phyloP scores from a whole-genome alignment of 1,284 basidiomycete genomes.

The Stereum hirsutum region DNA sequence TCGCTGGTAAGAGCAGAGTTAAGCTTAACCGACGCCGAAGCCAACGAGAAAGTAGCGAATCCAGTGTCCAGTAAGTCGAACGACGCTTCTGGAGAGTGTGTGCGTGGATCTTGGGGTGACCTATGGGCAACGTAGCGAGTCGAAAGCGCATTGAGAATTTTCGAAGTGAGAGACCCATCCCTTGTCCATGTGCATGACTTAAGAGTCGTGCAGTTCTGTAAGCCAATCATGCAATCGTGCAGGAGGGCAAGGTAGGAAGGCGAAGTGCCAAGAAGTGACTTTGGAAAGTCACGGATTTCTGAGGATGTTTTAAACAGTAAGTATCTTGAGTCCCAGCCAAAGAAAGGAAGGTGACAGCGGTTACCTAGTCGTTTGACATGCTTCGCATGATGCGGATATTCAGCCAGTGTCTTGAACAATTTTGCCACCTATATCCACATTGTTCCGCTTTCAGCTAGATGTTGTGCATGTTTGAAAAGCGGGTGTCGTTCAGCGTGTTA shows the following conservation, averaged over 20 bases:
- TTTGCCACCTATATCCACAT: constrained; percentile 32
- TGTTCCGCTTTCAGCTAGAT: not conserved
- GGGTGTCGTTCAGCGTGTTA: too few relatives aligned
- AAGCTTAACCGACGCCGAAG: too few relatives aligned
- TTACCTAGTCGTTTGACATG: constrained; percentile 46
- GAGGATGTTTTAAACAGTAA: constrained; percentile 5
- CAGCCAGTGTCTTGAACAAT: constrained; percentile 42
- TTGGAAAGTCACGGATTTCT: constrained; percentile 45
- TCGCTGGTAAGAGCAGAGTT: too few relatives aligned
- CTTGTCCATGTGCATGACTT: not conserved
- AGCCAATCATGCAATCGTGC: not conserved
- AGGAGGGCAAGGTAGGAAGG: not conserved
- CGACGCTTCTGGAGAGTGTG: too few relatives aligned
- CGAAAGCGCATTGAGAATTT: not conserved
- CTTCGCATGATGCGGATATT: constrained; percentile 38
- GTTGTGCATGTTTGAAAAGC: too few relatives aligned
- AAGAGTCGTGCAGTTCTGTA: not conserved
- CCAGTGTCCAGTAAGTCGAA: too few relatives aligned
- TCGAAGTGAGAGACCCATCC: not conserved
- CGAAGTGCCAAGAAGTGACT: not conserved
- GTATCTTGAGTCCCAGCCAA: not conserved
- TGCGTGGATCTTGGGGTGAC: too few relatives aligned
- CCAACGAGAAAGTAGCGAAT: too few relatives aligned
- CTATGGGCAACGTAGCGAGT: too few relatives aligned
- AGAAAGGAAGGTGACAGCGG: too few relatives aligned